Evolutionary conservation across 495 filamentous ascomycete genomes (phyloP).

Genomic region (Trichoderma parareesei): DNA sequence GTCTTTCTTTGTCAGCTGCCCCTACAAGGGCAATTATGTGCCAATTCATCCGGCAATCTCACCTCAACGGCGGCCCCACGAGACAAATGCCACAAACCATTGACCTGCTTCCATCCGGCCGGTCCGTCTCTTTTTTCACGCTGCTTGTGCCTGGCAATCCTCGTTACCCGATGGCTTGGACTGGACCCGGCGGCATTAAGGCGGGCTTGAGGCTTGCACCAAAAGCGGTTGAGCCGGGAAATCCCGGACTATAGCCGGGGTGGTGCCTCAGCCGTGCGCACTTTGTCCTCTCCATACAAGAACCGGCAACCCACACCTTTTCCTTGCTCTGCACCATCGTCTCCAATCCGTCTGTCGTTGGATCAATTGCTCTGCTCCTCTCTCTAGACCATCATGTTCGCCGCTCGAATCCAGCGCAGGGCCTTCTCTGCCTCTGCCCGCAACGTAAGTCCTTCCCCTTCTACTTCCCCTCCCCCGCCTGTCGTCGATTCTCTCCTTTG

Average conservation of each 20-base stretch:
- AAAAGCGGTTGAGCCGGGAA: background rate
- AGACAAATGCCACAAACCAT: background rate
- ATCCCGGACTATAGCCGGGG: constrained; percentile 1
- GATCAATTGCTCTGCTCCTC: constrained; percentile 8
- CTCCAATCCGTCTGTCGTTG: background rate
- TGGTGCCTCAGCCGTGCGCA: background rate
- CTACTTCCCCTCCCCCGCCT: constrained; percentile 11
- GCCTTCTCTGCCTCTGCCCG: constrained; percentile 88
- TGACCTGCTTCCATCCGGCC: background rate
- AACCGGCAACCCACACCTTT: background rate
- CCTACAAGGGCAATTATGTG: no score
- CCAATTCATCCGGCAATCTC: no score
- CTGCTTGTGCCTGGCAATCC: background rate
- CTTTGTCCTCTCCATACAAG: background rate
- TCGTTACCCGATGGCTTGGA: background rate
- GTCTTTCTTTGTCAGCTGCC: no score
- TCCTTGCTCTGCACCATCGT: background rate
- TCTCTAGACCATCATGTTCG: constrained; percentile 58
- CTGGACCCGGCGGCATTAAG: background rate
- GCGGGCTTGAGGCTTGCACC: background rate
- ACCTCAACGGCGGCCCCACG: no score
- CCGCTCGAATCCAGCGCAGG: constrained; percentile 73
- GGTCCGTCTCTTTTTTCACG: background rate
- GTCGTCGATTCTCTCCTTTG: background rate
- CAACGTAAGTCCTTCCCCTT: constrained; percentile 52